Evolutionary conservation across 2,329 filamentous ascomycete genomes (phyloP), one percentile per base, ranked within the genome.

Genomic region (Penicillium brasilianum): DNA sequence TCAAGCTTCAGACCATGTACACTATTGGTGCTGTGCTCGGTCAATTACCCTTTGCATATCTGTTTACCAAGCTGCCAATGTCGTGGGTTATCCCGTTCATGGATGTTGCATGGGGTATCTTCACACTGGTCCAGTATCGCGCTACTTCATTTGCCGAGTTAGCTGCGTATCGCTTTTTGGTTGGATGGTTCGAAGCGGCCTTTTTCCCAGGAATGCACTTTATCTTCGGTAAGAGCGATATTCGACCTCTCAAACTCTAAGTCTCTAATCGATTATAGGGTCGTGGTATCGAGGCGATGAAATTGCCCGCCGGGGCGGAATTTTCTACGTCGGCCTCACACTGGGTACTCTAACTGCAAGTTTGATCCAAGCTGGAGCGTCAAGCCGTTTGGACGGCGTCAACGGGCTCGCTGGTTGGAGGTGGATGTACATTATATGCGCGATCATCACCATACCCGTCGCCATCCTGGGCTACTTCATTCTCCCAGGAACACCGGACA

Each of bases 341-440:
- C 72, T 85, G 0, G 83, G 84, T 0, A 84, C 81, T 0, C 70
- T 86, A 3, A 85, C 83, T 0, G 82, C 83, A 0, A 83, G 83
- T 0, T 72, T 85, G 14, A 82, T 85, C 55, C 79, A 81, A 64
- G 76, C 79, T 2, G 80, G 77, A 0, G 76, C 80, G 3, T 78
- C 77, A 0, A 65, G 73, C 0, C 69, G 76, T 0, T 72, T 83
- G 0, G 74, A 82, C 37, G 81, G 79, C 1, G 74, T 83, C 4
- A 71, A 79, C 25, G 82, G 82, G 0, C 72, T 84, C 0, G 77
- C 77, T 1, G 82, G 81, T 0, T 84, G 82, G 81, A 72, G 82
- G n/a, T 87, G 84, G 84, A 83, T 86, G 76, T 86, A 85, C 65
- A 82, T 85, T 49, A 83, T 85, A 68, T 79, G 78, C 55, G 76